Evolutionary conservation across 1,139 yeast species (phyloP), one percentile per base, ranked within the genome.

Genomic region (Hemisphaericaspora lyxosophila): DNA sequence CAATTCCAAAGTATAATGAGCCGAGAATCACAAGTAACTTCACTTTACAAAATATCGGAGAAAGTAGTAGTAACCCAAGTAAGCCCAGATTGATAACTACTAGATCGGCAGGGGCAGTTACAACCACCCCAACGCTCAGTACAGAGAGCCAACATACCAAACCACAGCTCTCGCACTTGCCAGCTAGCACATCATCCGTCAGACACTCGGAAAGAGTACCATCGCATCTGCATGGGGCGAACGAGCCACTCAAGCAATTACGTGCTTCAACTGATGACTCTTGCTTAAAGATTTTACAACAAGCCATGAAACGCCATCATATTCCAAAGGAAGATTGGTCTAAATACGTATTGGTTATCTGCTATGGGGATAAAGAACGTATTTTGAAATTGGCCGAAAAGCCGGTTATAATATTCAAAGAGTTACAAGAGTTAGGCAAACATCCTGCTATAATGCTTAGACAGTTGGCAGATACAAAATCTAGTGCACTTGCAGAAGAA

Each of bases 361-460:
- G 95, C 55, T 89, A 88, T 57, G 96, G 94, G 14, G 96, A 89
- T 57, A 84, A 85, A 53, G 97, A 92, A 54, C 69, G 97, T 17
- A 80, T 89, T 13, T 64, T 92, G 35, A 88, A 86, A 33, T 69
- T 86, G 47, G 87, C 87, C 25, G 98, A 92, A 54, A 85, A 82
- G 56, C 98, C 98, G 0, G 92, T 90, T 12, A 72, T 79, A 22
- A 82, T 90, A n/a, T 88, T 88, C 57, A 86, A 88, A 57, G 96
- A 85, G 54, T 67, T 92, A 33, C 92, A 82, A 55, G 96, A 87
- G 47, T 75, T 82, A 44, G 97, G 97, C 1, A 75, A 85, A 49
- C 88, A 85, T 53, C 97, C 98, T 0, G 88, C 95, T 1, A 89
- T 90, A 43, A 90, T 90, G 97, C 73, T 90, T 39, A 67, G 97